These are phyloP conservation scores for Escovopsis weberi DNA, from an alignment of 2,329 filamentous ascomycete genomes.

Conservation along the genomic window DNA sequence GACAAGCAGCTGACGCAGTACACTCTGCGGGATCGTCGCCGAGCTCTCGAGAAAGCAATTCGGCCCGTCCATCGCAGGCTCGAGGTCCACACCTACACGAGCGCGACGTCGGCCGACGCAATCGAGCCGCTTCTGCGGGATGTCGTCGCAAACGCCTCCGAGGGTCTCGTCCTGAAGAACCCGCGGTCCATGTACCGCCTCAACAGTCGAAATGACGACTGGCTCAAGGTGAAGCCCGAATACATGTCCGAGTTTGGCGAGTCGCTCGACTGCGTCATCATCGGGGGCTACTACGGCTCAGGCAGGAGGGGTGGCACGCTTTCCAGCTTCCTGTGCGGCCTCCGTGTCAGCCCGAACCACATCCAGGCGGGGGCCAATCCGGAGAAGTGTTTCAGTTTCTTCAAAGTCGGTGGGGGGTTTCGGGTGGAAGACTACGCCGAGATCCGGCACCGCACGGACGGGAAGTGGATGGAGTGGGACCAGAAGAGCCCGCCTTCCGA, in stretches of 20 bases:
- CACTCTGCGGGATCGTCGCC: slow-evolving; percentile 64
- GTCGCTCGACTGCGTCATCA: slow-evolving; percentile 73
- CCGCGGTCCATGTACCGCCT: slow-evolving; percentile 74
- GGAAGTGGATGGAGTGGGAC: slow-evolving; percentile 86
- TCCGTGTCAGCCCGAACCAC: slow-evolving; percentile 59
- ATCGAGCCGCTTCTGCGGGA: slow-evolving; percentile 69
- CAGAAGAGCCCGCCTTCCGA: slow-evolving; percentile 57
- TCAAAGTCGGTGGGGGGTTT: slow-evolving; percentile 94
- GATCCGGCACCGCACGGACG: slow-evolving; percentile 71
- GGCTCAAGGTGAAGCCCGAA: slow-evolving; percentile 97
- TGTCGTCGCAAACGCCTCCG: slow-evolving; percentile 74
- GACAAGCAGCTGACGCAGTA: slow-evolving; percentile 66
- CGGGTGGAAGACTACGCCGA: slow-evolving; percentile 70
- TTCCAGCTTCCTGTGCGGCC: slow-evolving; percentile 80
- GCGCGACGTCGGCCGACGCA: slow-evolving; percentile 50
- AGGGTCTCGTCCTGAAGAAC: slow-evolving; percentile 89
- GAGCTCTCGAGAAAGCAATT: slow-evolving; percentile 59
- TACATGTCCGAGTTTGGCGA: slow-evolving; percentile 97
- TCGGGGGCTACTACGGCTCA: slow-evolving; percentile 87
- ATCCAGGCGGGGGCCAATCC: slow-evolving; percentile 43
- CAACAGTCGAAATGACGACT: slow-evolving; percentile 85
- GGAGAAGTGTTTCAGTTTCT: slow-evolving; percentile 84
- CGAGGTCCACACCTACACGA: slow-evolving; percentile 63
- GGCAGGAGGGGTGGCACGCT: slow-evolving; percentile 70
- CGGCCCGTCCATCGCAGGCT: slow-evolving; percentile 58